Evolutionary conservation across 331 rosid species (phyloP).

Genomic region (Acacia concinna): DNA sequence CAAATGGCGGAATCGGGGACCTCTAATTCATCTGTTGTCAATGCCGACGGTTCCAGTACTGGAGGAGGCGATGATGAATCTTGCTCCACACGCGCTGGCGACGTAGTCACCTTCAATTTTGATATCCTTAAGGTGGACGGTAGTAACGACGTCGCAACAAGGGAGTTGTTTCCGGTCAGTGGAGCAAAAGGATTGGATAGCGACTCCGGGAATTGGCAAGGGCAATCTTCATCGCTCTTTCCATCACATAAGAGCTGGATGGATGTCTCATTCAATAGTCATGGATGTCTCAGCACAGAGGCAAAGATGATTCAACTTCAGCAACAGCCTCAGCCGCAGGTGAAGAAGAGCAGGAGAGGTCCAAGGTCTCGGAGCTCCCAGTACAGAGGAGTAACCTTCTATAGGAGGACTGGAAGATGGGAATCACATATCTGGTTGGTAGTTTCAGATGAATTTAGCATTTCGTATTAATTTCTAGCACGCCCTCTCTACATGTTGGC

Average conservation of each 20-base stretch:
- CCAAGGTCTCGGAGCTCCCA: constrained; percentile 99
- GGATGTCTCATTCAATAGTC: constrained; percentile 62
- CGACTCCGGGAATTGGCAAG: constrained; percentile 49
- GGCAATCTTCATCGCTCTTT: constrained; percentile 52
- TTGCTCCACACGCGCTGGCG: constrained; percentile 76
- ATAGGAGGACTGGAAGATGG: constrained; percentile 98
- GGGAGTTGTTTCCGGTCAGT: constrained; percentile 75
- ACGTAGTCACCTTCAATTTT: constrained; percentile 64
- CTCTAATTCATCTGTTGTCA: constrained; percentile 91
- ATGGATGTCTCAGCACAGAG: constrained; percentile 43
- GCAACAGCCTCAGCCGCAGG: constrained; percentile 46
- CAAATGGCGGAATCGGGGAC: constrained; percentile 94
- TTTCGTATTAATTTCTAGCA: background rate
- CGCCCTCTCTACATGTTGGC: background rate
- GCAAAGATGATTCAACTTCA: constrained; percentile 45
- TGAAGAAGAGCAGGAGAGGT: constrained; percentile 94
- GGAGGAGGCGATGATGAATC: constrained; percentile 79
- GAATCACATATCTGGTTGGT: constrained; percentile 98
- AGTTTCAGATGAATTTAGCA: constrained; percentile 30
- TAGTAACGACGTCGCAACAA: constrained; percentile 51
- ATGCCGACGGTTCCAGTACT: constrained; percentile 83
- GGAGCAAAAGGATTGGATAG: constrained; percentile 39
- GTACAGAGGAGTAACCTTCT: constrained; percentile 96
- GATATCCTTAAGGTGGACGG: constrained; percentile 66
- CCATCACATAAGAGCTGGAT: constrained; percentile 46